These are phyloP conservation scores for Lanmaoa rubissima DNA, from an alignment of 768 basidiomycete species.

Conservation along the genomic window DNA sequence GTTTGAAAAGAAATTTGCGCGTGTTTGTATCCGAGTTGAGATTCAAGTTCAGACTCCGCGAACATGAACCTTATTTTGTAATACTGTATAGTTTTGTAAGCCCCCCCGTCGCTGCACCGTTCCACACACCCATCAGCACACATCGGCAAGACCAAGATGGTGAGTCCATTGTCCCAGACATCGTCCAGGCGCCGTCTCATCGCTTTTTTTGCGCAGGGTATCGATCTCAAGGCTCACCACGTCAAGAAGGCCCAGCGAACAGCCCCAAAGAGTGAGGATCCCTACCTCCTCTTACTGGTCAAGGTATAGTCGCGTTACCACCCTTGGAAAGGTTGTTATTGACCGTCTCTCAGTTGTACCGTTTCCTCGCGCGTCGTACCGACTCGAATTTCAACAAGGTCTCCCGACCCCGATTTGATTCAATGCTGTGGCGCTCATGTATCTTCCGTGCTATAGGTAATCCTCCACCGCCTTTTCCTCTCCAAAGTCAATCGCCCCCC, in stretches of 20 bases:
- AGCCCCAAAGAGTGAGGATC: conserved; percentile 98
- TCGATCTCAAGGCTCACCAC: conserved; percentile 95
- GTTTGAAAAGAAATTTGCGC: conserved; percentile 43
- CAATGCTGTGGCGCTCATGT: conserved; percentile 17
- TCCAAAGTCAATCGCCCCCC: conserved; percentile 98
- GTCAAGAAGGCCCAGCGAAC: conserved; percentile 96
- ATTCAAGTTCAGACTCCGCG: conserved; percentile 30
- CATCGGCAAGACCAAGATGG: conserved; percentile 75
- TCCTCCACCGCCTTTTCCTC: conserved; percentile 96
- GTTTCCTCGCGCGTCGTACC: conserved; percentile 97
- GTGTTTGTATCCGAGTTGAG: conserved; percentile 39
- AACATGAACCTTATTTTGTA: conserved; percentile 36
- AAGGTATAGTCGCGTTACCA: conserved; percentile 58
- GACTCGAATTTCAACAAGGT: conserved; percentile 97
- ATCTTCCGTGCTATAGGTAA: conserved; percentile 48
- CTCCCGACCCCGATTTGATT: conserved; percentile 7
- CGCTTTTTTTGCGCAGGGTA: conserved; percentile 58
- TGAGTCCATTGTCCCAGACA: conserved; percentile 54
- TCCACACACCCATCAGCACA: conserved; percentile 49
- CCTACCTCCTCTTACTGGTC: conserved; percentile 96
- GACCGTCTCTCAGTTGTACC: conserved; percentile 72
- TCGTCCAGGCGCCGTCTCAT: conserved; percentile 22
- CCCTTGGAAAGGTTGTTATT: conserved; percentile 6
- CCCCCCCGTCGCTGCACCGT: conserved; percentile 39
- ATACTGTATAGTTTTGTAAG: conserved; percentile 69